A percentile compares a stretch with the other conserved stretches of the same genome.
phyloP scores from a whole-genome alignment of 495 filamentous ascomycete genomes.

The Bacidia rubella region DNA sequence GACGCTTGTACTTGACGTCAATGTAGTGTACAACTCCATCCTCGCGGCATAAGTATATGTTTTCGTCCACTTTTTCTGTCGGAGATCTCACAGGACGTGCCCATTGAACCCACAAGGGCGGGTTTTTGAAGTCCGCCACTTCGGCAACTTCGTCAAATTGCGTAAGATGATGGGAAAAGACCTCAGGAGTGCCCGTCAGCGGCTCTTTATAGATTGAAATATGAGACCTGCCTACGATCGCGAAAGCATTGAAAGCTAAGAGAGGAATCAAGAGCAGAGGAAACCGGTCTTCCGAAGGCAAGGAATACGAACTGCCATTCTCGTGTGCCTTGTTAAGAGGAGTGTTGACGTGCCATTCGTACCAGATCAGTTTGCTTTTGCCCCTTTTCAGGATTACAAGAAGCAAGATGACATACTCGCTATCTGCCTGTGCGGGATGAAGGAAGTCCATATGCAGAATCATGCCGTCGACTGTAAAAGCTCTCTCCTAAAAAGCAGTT shows the following conservation, averaged over 20 bases:
- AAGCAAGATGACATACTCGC: conserved; percentile 59
- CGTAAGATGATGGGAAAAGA: conserved; percentile 21
- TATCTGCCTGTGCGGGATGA: conserved; percentile 44
- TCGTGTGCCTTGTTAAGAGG: conserved; percentile 24
- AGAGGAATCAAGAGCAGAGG: conserved; percentile 58
- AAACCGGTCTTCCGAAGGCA: conserved; percentile 47
- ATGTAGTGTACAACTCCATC: conserved; percentile 49
- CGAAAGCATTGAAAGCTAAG: conserved; percentile 47
- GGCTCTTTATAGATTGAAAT: conserved; percentile 48
- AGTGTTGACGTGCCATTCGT: conserved; percentile 54
- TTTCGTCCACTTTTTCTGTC: conserved; percentile 38
- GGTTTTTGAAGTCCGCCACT: conserved; percentile 13
- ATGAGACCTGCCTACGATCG: conserved; percentile 43
- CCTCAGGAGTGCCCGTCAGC: conserved; percentile 33
- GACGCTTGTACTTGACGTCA: conserved; percentile 5
- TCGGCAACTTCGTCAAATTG: conserved; percentile 19
- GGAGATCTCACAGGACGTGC: conserved; percentile 51
- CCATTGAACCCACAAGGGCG: conserved; percentile 47
- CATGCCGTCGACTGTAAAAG: conserved; percentile 50
- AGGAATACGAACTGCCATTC: conserved; percentile 33
- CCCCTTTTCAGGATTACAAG: conserved; percentile 50
- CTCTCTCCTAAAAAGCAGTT: conserved; percentile 29
- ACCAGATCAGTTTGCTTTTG: conserved; percentile 50
- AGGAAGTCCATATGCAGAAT: conserved; percentile 85
- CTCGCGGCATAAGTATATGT: conserved; percentile 67